phyloP scores from a whole-genome alignment of 2,329 filamentous ascomycete species.

The Harringtonia aguacate region DNA sequence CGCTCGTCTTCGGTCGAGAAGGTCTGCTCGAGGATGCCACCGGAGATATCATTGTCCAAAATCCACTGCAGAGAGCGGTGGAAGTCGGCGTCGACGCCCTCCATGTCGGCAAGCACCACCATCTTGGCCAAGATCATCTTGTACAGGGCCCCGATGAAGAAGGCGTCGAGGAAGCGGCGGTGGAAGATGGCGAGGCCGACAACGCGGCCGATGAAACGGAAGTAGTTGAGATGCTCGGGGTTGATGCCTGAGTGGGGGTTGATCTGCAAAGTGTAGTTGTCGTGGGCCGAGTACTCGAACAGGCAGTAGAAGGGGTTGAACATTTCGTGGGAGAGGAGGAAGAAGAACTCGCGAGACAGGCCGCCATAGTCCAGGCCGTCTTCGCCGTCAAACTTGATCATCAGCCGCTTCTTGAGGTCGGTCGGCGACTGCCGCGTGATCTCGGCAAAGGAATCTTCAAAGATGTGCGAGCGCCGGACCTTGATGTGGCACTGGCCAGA shows the following conservation, averaged over 20 bases:
- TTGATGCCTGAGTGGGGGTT: slow-evolving; percentile 99
- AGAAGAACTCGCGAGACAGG: slow-evolving; percentile 97
- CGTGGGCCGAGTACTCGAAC: slow-evolving; percentile 98
- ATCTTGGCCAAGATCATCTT: slow-evolving; percentile 98
- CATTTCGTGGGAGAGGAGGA: slow-evolving; percentile 98
- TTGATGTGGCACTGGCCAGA: slow-evolving; percentile 98
- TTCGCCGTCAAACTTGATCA: slow-evolving; percentile 99
- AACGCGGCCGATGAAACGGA: slow-evolving; percentile 98
- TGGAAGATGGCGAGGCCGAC: slow-evolving; percentile 98
- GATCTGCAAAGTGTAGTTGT: slow-evolving; percentile 99
- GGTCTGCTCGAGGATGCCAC: slow-evolving; percentile 85
- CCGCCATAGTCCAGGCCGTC: slow-evolving; percentile 97
- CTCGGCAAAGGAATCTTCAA: slow-evolving; percentile 97
- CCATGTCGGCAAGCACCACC: slow-evolving; percentile 89
- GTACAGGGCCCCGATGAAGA: slow-evolving; percentile 98
- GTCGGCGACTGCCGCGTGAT: slow-evolving; percentile 94
- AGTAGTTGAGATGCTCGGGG: slow-evolving; percentile 97
- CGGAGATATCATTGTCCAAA: slow-evolving; percentile 90
- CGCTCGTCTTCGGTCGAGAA: slow-evolving; percentile 97
- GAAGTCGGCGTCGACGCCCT: slow-evolving; percentile 96
- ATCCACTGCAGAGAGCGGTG: slow-evolving; percentile 96
- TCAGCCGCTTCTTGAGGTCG: slow-evolving; percentile 93
- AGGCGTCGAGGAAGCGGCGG: slow-evolving; percentile 90
- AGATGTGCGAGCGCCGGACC: slow-evolving; percentile 90
- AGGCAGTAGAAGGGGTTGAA: slow-evolving; percentile 99